Conservation (phyloP, 2,329 filamentous ascomycete species). For the Talaromyces sp. region DNA sequence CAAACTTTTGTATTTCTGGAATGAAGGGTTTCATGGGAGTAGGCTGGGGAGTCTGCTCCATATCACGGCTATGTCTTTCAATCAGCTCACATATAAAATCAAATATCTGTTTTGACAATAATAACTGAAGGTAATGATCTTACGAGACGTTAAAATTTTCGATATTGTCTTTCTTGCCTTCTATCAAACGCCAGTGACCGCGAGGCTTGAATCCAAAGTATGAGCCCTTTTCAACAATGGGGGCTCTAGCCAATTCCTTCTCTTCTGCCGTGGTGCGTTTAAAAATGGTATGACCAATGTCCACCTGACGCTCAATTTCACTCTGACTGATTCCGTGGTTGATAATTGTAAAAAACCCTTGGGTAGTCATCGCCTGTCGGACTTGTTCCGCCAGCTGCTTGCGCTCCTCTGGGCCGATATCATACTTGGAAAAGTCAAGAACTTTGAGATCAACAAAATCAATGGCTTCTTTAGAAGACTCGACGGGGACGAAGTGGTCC, state of each 20-base stretch:
- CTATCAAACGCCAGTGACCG: background rate
- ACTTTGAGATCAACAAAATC: background rate
- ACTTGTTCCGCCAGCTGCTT: background rate
- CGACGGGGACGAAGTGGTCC: conserved; percentile 1
- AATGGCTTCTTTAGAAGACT: background rate
- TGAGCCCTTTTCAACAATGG: background rate
- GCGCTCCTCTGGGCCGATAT: background rate
- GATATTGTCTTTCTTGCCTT: background rate
- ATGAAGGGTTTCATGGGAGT: background rate
- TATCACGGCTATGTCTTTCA: background rate
- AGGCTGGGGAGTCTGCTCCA: background rate
- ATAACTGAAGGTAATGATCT: background rate
- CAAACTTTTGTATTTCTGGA: background rate
- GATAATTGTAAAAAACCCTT: background rate
- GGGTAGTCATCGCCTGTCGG: background rate
- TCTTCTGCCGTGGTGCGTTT: background rate
- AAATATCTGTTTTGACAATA: background rate
- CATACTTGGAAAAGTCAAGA: background rate
- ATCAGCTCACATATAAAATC: background rate
- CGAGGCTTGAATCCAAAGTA: conserved; percentile 1
- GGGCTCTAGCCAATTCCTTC: background rate
- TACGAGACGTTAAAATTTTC: background rate
- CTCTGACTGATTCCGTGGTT: background rate
- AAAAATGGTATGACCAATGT: background rate
- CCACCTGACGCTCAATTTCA: background rate